phyloP scores from a whole-genome alignment of 495 filamentous ascomycete species.

The Alectoria sarmentosa region DNA sequence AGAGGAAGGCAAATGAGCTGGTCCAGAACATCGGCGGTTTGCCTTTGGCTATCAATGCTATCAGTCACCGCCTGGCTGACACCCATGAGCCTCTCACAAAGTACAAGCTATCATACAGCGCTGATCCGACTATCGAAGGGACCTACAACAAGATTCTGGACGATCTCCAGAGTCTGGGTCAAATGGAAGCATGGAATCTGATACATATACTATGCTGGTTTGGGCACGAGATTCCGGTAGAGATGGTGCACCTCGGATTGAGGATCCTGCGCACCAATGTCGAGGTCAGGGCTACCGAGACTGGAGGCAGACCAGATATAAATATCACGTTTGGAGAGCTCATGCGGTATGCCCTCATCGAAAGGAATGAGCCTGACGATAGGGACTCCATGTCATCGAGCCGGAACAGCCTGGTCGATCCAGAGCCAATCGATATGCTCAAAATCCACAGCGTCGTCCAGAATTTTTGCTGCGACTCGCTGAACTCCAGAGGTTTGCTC shows the following conservation, averaged over 20 bases:
- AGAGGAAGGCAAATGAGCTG: slow-evolving; percentile 53
- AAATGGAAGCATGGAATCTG: slow-evolving; percentile 59
- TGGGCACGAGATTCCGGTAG: slow-evolving; percentile 66
- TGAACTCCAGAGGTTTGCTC: slow-evolving; percentile 46
- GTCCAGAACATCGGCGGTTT: slow-evolving; percentile 64
- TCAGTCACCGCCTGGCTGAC: slow-evolving; percentile 64
- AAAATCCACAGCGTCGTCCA: slow-evolving; percentile 75
- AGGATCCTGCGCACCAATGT: slow-evolving; percentile 47
- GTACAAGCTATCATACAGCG: slow-evolving; percentile 62
- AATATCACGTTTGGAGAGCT: slow-evolving; percentile 62
- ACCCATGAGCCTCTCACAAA: slow-evolving; percentile 62
- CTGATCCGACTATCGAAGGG: slow-evolving; percentile 58
- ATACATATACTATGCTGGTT: slow-evolving; percentile 71
- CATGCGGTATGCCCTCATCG: slow-evolving; percentile 64
- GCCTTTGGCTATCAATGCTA: slow-evolving; percentile 72
- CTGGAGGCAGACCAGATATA: slow-evolving; percentile 52
- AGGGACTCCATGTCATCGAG: slow-evolving; percentile 35
- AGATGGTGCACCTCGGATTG: slow-evolving; percentile 61
- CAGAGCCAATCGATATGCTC: slow-evolving; percentile 59
- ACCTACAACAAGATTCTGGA: slow-evolving; percentile 66
- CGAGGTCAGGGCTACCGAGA: slow-evolving; percentile 38
- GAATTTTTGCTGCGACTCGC: slow-evolving; percentile 64
- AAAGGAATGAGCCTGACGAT: slow-evolving; percentile 51
- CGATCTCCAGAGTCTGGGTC: slow-evolving; percentile 53
- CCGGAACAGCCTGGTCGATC: slow-evolving; percentile 42